These are phyloP conservation scores for Avena sativa DNA, from an alignment of 176 grass and related monocot genomes.

Conservation along the genomic window DNA sequence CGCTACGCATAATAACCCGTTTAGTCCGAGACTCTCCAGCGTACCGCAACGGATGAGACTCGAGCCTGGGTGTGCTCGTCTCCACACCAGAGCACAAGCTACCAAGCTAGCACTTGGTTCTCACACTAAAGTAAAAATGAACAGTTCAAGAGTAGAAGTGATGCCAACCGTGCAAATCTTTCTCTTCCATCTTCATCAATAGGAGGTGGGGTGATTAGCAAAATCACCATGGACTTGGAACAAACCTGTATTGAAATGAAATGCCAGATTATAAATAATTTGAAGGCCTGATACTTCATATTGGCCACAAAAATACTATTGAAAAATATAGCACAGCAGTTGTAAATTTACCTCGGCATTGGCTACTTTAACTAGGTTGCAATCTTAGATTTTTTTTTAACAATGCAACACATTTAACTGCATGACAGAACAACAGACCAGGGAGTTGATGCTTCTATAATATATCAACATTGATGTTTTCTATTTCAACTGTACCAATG, in stretches of 20 bases:
- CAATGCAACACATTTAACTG: background rate
- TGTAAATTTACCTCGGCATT: background rate
- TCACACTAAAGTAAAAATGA: background rate
- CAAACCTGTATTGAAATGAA: slow-evolving; percentile 55
- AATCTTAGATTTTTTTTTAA: background rate
- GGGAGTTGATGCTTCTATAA: background rate
- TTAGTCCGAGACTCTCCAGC: too few relatives aligned
- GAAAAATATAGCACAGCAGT: background rate
- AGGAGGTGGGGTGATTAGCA: slow-evolving; percentile 87
- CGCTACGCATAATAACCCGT: too few relatives aligned
- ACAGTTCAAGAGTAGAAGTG: slow-evolving; percentile 13
- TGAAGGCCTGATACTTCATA: slow-evolving; percentile 2
- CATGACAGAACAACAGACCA: background rate
- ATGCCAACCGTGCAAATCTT: slow-evolving; percentile 70
- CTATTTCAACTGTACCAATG: background rate
- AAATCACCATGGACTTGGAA: slow-evolving; percentile 60
- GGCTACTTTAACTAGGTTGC: background rate
- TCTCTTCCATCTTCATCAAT: slow-evolving; percentile 79
- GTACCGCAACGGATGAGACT: too few relatives aligned
- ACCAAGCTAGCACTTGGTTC: too few relatives aligned
- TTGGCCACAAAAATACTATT: background rate
- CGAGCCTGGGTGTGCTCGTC: too few relatives aligned
- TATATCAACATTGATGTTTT: background rate
- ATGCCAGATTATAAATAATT: background rate
- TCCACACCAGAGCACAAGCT: too few relatives aligned